These are phyloP conservation scores for Tuber borchii DNA, from an alignment of 495 filamentous ascomycete species.

Conservation along the genomic window DNA sequence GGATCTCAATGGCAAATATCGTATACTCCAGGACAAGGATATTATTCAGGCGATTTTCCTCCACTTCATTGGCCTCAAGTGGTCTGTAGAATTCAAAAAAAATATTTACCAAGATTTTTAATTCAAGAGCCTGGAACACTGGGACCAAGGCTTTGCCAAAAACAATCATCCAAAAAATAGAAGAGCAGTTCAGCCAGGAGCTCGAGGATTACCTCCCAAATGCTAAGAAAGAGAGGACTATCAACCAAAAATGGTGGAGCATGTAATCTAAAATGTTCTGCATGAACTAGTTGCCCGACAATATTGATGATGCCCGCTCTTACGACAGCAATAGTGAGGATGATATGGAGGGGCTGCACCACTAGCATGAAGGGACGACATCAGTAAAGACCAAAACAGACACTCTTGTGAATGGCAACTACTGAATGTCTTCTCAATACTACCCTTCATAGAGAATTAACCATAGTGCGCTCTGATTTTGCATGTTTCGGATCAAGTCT, in stretches of 20 bases:
- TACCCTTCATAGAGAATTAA: conserved; percentile 52
- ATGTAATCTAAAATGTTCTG: conserved; percentile 44
- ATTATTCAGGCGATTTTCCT: conserved; percentile 60
- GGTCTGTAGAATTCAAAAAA: conserved; percentile 53
- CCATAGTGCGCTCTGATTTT: conserved; percentile 57
- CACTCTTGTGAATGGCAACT: conserved; percentile 55
- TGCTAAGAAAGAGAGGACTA: neutral
- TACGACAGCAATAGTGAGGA: conserved; percentile 1
- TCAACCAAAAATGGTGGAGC: conserved; percentile 39
- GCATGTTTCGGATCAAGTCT: conserved; percentile 57
- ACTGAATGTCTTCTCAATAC: conserved; percentile 59
- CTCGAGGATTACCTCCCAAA: neutral
- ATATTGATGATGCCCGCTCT: conserved; percentile 44
- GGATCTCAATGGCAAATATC: conserved; percentile 57
- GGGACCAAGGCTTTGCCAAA: conserved; percentile 45
- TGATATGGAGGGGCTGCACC: neutral
- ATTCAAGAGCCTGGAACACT: conserved; percentile 47
- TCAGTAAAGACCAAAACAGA: conserved; percentile 55
- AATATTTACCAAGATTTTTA: conserved; percentile 47
- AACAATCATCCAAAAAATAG: conserved; percentile 40
- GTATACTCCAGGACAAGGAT: conserved; percentile 61
- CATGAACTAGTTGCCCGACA: conserved; percentile 52
- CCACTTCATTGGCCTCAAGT: conserved; percentile 58
- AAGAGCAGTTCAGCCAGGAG: conserved; percentile 50
- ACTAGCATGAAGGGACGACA: conserved; percentile 41